Base-by-base conservation (phyloP, 441 rosid genomes). In the Croton setiger region DNA sequence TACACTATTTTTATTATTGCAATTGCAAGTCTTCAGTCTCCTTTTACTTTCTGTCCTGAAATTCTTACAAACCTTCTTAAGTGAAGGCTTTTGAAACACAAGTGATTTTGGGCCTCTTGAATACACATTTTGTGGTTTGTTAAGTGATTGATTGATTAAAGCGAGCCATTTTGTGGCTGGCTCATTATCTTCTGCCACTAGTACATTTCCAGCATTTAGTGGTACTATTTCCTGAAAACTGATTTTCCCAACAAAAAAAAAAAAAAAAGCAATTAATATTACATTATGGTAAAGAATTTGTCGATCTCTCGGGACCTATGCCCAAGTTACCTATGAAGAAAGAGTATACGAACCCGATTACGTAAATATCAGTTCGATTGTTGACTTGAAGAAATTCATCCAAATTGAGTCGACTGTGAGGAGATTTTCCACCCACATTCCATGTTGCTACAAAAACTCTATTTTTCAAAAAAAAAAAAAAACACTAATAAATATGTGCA, bases 211-310 rank as follows among this genome's bases (percentile, higher is more conserved):
- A 35, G 99, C 97, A 78, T 86, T 95, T 59, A 95, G 68, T 8
- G 98, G 98, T 57, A 95, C 98, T 60, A 92, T 85, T 85, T 95
- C 99, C 86, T 95, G 99, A 75, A 95, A 95, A 79, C 99, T 95
- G 80, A 63, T 37, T 7, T 37, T 4, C 8, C 8, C 41, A 37
- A 37, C 8, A 37, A 1, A 37, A 37, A 37, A 37, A 37, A 5
- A 36, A 36, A 37, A 3, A 3, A 37, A 37, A 37, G 31, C 31
- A 27, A 27, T 27, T 27, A 27, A 27, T 0, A 0, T 27, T 27
- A 27, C 31, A 27, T 27, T 27, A 27, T 27, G 2, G 31, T 27
- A 27, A 27, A 27, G n/a, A 27, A 27, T 2, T 27, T 27, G 31
- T 27, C 31, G 31, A 27, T 27, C 31, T 27, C 31, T 27, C 31